Percentiles rank a stretch among this genome's conserved stretches.
Conservation (phyloP, 768 basidiomycete genomes). For the Rhizopogon vesiculosus region DNA sequence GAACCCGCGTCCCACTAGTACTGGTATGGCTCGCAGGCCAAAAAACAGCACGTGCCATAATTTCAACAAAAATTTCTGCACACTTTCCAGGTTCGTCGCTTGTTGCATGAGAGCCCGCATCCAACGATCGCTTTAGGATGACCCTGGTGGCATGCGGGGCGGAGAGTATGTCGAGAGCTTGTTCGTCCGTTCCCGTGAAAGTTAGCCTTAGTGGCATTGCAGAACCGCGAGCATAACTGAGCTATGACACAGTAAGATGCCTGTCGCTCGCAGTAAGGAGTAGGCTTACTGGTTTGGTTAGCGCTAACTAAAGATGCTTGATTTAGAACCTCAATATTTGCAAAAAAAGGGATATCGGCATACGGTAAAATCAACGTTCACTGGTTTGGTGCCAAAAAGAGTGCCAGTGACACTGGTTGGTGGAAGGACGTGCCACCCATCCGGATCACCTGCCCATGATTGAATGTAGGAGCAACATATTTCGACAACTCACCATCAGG, state of each 20-base stretch:
- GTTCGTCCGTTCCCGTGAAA: conserved; percentile 37
- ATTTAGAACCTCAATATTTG: not conserved
- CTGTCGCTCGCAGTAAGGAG: not conserved
- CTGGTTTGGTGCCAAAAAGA: conserved; percentile 26
- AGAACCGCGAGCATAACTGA: conserved; percentile 46
- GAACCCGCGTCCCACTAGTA: conserved; percentile 26
- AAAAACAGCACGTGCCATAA: conserved; percentile 41
- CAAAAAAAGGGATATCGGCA: conserved; percentile 6
- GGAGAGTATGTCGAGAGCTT: conserved; percentile 49
- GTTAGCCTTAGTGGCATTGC: conserved; percentile 48
- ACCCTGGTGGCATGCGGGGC: conserved; percentile 35
- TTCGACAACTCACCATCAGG: conserved; percentile 22
- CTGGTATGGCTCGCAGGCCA: conserved; percentile 32
- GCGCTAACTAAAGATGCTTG: conserved; percentile 32
- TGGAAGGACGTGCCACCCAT: conserved; percentile 34
- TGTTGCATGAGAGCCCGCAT: conserved; percentile 44
- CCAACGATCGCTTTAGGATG: conserved; percentile 41
- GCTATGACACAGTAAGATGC: conserved; percentile 23
- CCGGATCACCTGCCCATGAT: conserved; percentile 26
- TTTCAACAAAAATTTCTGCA: conserved; percentile 41
- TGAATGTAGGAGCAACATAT: not conserved
- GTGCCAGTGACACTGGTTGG: conserved; percentile 29
- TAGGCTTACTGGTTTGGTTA: conserved; percentile 42
- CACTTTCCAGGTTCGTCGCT: conserved; percentile 31
- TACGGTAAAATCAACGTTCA: conserved; percentile 28